A percentile compares a stretch with the other conserved stretches of the same genome.
These are phyloP conservation scores for Yamadazyma ubonensis DNA, from an alignment of 805 yeast genomes.

Conservation along the genomic window DNA sequence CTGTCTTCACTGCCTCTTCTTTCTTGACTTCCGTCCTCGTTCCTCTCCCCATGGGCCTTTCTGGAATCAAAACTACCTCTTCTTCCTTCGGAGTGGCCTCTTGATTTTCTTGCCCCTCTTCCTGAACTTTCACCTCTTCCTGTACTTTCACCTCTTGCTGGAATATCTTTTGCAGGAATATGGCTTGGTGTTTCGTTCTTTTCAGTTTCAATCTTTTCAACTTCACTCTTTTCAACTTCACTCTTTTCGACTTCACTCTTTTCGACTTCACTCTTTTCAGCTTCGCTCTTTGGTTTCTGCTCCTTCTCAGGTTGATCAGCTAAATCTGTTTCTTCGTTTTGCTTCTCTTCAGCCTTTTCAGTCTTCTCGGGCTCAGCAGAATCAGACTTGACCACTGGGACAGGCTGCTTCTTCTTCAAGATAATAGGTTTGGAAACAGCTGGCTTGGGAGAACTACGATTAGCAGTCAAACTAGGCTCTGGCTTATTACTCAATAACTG, in stretches of 20 bases:
- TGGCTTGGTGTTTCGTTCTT: too few species aligned
- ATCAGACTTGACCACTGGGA: background rate
- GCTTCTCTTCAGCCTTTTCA: conserved; percentile 1
- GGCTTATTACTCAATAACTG: conserved; percentile 31
- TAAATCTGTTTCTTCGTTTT: background rate
- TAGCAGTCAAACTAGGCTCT: conserved; percentile 11
- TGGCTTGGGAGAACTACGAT: conserved; percentile 25
- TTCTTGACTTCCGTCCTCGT: too few species aligned
- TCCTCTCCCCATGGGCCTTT: too few species aligned
- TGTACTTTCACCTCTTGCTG: background rate
- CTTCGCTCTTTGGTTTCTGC: background rate
- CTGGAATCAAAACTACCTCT: background rate
- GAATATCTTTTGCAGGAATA: too few species aligned
- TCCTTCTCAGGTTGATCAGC: background rate
- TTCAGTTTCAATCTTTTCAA: too few species aligned
- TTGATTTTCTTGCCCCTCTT: too few species aligned
- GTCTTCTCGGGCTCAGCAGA: conserved; percentile 1
- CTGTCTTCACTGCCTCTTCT: too few species aligned
- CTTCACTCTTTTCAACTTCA: background rate
- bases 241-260: background rate
- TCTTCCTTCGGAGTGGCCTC: background rate
- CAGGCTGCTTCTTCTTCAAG: conserved; percentile 34
- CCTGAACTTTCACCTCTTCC: background rate
- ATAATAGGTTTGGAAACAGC: conserved; percentile 32
- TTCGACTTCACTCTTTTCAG: background rate